Evolutionary conservation across 108 stramenopile species (phyloP).

Genomic region (Cyclotella sp.): DNA sequence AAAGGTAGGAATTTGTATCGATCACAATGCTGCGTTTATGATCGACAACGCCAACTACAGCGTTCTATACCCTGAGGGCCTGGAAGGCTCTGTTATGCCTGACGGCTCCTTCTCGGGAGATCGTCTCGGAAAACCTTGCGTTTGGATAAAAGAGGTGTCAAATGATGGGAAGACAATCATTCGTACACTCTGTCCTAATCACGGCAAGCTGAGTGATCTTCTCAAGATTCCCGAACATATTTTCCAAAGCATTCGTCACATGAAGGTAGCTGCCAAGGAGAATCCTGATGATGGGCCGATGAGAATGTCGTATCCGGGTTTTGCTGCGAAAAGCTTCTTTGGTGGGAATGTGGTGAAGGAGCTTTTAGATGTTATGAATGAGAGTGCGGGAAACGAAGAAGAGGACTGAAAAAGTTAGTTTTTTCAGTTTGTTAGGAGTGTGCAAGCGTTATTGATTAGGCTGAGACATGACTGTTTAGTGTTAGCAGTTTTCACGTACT

Average conservation of each 20-base stretch:
- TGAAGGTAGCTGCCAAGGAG: conserved; percentile 14
- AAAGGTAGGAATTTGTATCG: conserved; percentile 49
- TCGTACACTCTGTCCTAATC: conserved; percentile 11
- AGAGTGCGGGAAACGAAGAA: conserved; percentile 8
- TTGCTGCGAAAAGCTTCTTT: conserved; percentile 26
- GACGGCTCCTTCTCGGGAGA: conserved; percentile 35
- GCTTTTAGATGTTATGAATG: conserved; percentile 9
- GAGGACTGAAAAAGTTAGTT: background rate
- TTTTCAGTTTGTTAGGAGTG: no score
- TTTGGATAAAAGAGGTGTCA: conserved; percentile 46
- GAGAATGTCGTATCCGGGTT: conserved; percentile 36
- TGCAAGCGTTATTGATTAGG: no score
- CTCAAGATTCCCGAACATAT: conserved; percentile 22
- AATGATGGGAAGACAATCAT: background rate
- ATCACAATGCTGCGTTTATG: conserved; percentile 46
- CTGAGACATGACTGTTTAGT: no score
- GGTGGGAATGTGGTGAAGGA: conserved; percentile 20
- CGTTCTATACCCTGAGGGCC: conserved; percentile 21
- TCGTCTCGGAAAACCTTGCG: conserved; percentile 29
- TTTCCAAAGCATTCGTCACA: conserved; percentile 18
- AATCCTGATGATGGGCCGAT: conserved; percentile 36
- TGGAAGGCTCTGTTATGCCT: conserved; percentile 30
- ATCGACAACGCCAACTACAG: conserved; percentile 22
- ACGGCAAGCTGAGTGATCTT: conserved; percentile 8
- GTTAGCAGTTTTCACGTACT: no score